These are phyloP conservation scores for Yamadazyma diddensiae DNA, from an alignment of 1,139 yeast species.

Conservation along the genomic window DNA sequence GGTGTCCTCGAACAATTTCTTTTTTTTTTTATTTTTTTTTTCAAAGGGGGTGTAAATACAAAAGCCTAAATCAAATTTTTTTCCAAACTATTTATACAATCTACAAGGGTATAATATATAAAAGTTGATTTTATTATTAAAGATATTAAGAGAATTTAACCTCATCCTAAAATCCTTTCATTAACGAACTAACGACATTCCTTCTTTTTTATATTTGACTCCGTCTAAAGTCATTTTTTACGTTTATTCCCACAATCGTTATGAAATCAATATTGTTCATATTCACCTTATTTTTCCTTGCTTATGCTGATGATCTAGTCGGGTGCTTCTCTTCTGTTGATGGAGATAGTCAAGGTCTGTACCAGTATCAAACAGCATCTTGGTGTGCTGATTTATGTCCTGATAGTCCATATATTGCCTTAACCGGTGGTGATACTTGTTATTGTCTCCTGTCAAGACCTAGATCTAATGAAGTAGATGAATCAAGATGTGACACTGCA, in stretches of 20 bases:
- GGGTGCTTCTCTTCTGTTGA: constrained; percentile 35
- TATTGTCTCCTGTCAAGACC: constrained; percentile 65
- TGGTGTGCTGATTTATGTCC: constrained; percentile 49
- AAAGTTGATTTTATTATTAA: background rate
- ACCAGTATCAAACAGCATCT: constrained; percentile 48
- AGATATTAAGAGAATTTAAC: too few species aligned
- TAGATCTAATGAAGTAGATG: constrained; percentile 20
- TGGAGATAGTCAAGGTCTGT: constrained; percentile 33
- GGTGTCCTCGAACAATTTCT: too few species aligned
- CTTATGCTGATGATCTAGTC: constrained; percentile 11
- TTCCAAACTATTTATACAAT: background rate
- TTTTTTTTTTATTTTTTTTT: background rate
- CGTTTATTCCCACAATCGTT: background rate
- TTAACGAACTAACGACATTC: constrained; percentile 6
- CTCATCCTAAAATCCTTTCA: too few species aligned
- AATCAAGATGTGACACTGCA: constrained; percentile 35
- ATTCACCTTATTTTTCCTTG: constrained; percentile 1
- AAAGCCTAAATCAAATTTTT: background rate
- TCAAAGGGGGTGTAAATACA: constrained; percentile 1
- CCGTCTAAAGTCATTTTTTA: background rate
- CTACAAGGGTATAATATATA: background rate
- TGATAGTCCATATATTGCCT: constrained; percentile 54
- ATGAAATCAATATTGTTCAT: constrained; percentile 6
- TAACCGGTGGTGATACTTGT: constrained; percentile 56
- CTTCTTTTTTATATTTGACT: background rate